A percentile compares a stretch with the other conserved stretches of the same genome.
Evolutionary conservation across 2,329 filamentous ascomycete species (phyloP).

Genomic region (Penicillium sp.): DNA sequence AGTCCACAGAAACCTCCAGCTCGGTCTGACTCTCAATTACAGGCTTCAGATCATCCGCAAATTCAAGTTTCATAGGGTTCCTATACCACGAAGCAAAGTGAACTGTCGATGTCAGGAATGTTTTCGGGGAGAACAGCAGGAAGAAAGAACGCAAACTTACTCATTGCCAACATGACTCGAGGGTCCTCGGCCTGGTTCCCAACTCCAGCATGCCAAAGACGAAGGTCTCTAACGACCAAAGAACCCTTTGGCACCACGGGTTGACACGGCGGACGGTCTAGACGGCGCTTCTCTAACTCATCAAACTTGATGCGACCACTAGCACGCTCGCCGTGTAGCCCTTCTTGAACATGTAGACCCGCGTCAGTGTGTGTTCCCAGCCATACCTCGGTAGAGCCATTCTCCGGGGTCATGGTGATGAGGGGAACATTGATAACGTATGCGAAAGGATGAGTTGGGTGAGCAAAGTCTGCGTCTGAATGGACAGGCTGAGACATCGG

Average conservation of each 20-base stretch:
- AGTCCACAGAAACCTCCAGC: constrained; percentile 55
- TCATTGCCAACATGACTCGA: constrained; percentile 61
- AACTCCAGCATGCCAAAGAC: constrained; percentile 65
- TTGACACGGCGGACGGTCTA: constrained; percentile 49
- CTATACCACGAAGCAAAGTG: constrained; percentile 60
- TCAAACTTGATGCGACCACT: constrained; percentile 51
- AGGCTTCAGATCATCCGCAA: constrained; percentile 52
- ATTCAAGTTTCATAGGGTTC: constrained; percentile 59
- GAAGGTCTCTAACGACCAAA: constrained; percentile 58
- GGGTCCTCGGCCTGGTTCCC: constrained; percentile 55
- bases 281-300: constrained; percentile 39
- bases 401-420: constrained; percentile 51
- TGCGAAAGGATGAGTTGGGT: constrained; percentile 57
- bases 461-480: constrained; percentile 59
- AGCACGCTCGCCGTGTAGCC: constrained; percentile 53
- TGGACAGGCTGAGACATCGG: constrained; percentile 52
- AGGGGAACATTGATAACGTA: constrained; percentile 57
- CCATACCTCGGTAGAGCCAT: constrained; percentile 62
- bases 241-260: constrained; percentile 56
- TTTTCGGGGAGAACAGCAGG: background rate
- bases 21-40: constrained; percentile 45
- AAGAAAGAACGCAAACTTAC: constrained; percentile 3
- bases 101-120: constrained; percentile 27
- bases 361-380: constrained; percentile 52
- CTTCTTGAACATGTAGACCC: constrained; percentile 47